A percentile compares a stretch with the other conserved stretches of the same genome.
These are phyloP conservation scores for Cordyceps fumosorosea DNA, from an alignment of 2,329 filamentous ascomycete genomes.

Conservation along the genomic window DNA sequence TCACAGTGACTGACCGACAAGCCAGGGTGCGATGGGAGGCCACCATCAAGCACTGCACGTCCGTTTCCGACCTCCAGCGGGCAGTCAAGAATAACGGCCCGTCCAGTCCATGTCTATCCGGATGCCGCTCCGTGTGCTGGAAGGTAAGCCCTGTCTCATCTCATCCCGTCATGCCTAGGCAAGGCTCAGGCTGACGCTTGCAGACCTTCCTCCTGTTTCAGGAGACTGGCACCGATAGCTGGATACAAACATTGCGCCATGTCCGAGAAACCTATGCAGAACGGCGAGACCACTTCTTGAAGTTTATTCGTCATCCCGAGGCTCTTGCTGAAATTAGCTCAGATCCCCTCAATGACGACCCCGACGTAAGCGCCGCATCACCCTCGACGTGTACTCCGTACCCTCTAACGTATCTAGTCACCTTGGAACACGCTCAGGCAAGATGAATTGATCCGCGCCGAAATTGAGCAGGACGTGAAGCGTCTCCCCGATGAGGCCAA, in stretches of 20 bases:
- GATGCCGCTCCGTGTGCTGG: slow-evolving; percentile 85
- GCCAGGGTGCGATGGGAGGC: slow-evolving; percentile 61
- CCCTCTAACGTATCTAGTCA: slow-evolving; percentile 50
- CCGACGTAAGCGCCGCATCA: slow-evolving; percentile 33
- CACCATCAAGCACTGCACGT: slow-evolving; percentile 51
- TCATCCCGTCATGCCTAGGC: not conserved
- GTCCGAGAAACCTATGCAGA: slow-evolving; percentile 69
- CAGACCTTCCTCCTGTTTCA: slow-evolving; percentile 78
- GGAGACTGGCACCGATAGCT: slow-evolving; percentile 55
- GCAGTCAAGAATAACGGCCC: slow-evolving; percentile 56
- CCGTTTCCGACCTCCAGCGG: slow-evolving; percentile 54
- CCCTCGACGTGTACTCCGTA: not conserved
- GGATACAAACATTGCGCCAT: slow-evolving; percentile 60
- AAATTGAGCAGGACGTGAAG: slow-evolving; percentile 92
- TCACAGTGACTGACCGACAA: slow-evolving; percentile 18
- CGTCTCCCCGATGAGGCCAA: slow-evolving; percentile 87
- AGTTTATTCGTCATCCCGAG: slow-evolving; percentile 78
- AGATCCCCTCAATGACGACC: slow-evolving; percentile 83
- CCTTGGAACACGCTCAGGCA: slow-evolving; percentile 83
- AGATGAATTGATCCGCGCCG: slow-evolving; percentile 76
- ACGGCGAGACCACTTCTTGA: slow-evolving; percentile 67
- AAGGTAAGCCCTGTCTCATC: slow-evolving; percentile 49
- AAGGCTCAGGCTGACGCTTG: slow-evolving; percentile 14
- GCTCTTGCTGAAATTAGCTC: slow-evolving; percentile 61
- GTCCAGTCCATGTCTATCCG: slow-evolving; percentile 59